Evolutionary conservation across 768 basidiomycete genomes (phyloP).

Genomic region (Imleria badia): DNA sequence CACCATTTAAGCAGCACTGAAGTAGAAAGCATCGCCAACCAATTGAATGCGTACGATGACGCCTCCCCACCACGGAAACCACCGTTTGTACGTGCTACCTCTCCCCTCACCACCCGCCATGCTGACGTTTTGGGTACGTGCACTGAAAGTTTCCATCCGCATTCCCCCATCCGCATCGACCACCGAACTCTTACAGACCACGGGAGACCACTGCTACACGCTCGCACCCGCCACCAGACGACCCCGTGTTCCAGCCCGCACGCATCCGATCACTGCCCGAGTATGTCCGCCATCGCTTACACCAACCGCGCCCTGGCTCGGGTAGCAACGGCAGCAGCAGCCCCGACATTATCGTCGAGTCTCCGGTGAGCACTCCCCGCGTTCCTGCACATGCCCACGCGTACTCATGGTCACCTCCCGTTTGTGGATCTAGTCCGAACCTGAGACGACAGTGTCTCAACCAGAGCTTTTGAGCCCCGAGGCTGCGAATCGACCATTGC

Average conservation of each 20-base stretch:
- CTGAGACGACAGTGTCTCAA: constrained; percentile 39
- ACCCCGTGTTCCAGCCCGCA: constrained; percentile 3
- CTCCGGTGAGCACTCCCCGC: constrained; percentile 31
- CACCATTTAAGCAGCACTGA: constrained; percentile 22
- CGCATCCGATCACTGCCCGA: constrained; percentile 22
- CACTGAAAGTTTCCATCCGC: constrained; percentile 15
- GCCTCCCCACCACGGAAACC: constrained; percentile 14
- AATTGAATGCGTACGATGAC: constrained; percentile 32
- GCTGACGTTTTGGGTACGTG: constrained; percentile 6
- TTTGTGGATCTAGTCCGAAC: constrained; percentile 43
- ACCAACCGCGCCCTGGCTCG: constrained; percentile 33
- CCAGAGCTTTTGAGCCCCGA: constrained; percentile 47
- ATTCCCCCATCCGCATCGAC: constrained; percentile 11
- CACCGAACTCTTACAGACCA: constrained; percentile 22
- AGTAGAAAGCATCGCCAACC: constrained; percentile 26
- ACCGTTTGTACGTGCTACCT: constrained; percentile 18
- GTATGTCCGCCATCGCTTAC: constrained; percentile 27
- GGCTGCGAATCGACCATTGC: constrained; percentile 31
- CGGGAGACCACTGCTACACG: constrained; percentile 27
- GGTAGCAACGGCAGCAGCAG: constrained; percentile 34
- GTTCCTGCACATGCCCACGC: not conserved
- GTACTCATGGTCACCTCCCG: too few relatives aligned
- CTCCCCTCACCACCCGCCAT: not conserved
- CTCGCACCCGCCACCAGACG: constrained; percentile 1
- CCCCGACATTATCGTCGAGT: too few relatives aligned